phyloP scores from a whole-genome alignment of 2,329 filamentous ascomycete species.

The Fusarium euwallaceae region DNA sequence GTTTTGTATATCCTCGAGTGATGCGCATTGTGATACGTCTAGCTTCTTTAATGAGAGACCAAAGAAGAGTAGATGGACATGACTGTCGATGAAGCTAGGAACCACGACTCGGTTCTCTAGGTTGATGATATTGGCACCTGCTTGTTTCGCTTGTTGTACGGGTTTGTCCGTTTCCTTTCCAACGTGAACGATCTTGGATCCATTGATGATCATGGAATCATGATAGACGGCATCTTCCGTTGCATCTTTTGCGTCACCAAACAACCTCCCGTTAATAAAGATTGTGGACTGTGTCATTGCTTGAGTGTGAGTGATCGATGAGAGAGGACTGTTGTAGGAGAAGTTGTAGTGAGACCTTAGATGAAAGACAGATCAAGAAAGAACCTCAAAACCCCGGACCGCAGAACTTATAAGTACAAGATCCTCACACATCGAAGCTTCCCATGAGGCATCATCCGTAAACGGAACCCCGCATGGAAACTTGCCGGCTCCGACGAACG shows the following conservation, averaged over 20 bases:
- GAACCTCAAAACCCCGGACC: neutral
- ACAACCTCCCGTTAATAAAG: conserved; percentile 3
- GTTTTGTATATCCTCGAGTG: conserved; percentile 58
- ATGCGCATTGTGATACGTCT: conserved; percentile 57
- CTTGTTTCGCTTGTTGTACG: conserved; percentile 9
- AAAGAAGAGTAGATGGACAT: conserved; percentile 64
- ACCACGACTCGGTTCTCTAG: conserved; percentile 52
- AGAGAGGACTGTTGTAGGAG: neutral
- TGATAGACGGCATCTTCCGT: neutral
- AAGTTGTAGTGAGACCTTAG: neutral
- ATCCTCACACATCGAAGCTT: neutral
- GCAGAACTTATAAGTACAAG: neutral
- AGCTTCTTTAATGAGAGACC: conserved; percentile 63
- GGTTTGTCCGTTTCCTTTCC: conserved; percentile 2
- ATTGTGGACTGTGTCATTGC: conserved; percentile 3
- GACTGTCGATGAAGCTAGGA: conserved; percentile 66
- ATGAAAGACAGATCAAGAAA: neutral
- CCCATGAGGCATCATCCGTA: neutral
- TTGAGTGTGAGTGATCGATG: neutral
- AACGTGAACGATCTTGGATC: conserved; percentile 21
- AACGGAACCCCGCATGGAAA: neutral
- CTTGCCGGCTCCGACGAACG: neutral
- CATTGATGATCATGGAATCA: conserved; percentile 15
- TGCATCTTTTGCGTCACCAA: conserved; percentile 5
- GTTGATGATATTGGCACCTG: conserved; percentile 44